Conservation (phyloP, 176 grass and related monocot genomes). For the Sorghum bicolor region DNA sequence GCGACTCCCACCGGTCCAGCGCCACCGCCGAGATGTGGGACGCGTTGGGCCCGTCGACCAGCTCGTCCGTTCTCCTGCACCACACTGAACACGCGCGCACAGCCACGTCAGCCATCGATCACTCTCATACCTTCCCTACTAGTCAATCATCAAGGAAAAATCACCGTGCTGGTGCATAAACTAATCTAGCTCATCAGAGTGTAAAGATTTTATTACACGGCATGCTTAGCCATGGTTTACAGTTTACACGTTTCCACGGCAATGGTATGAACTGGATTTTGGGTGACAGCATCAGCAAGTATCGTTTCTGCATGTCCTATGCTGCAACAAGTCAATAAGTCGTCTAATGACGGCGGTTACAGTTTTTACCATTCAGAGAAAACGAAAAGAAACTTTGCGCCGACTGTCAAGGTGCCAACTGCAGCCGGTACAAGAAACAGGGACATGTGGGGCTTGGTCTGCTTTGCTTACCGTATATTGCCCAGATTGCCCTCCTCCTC, state of each 20-base stretch:
- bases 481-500: constrained; percentile 87
- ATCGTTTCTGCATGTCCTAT: not conserved
- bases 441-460: not conserved
- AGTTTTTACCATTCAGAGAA: not conserved
- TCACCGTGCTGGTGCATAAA: not conserved
- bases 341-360: not conserved
- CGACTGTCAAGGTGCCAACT: not conserved
- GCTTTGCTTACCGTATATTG: constrained; percentile 69
- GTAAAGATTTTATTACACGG: not conserved
- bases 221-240: not conserved
- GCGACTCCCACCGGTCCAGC: constrained; percentile 75
- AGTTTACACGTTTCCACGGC: too few species aligned
- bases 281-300: not conserved
- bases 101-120: not conserved
- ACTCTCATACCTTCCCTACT: not conserved
- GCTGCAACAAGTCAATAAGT: not conserved
- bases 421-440: not conserved
- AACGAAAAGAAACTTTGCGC: not conserved
- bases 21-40: constrained; percentile 82
- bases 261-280: too few species aligned
- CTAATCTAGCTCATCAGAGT: not conserved
- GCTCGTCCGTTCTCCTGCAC: constrained; percentile 96
- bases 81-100: constrained; percentile 48
- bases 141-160: not conserved
- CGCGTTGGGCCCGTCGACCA: constrained; percentile 84